Base-by-base conservation (phyloP, 306 rosid genomes). In the Hylodesmum podocarpum region DNA sequence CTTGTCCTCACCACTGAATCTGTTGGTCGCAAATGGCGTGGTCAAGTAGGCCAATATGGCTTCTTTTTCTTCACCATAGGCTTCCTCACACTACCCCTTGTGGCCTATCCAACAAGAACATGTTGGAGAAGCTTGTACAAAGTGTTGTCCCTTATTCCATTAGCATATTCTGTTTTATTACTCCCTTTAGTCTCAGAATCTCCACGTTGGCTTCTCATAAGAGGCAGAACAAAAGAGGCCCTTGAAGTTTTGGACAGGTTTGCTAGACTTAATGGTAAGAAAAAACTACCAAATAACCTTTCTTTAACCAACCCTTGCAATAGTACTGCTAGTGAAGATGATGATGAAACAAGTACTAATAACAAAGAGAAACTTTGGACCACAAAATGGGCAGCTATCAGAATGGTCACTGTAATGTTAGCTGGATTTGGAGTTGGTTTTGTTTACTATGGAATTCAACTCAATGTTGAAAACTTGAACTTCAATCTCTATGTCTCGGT, bases 381-480 rank as follows among this genome's bases (percentile, higher is more conserved):
- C n/a, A 76, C 78, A 53, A 76, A 5, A 51, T 82, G 78, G 85
- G 78, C 78, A 29, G 85, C 82, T 6, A 10, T 51, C 1, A 76
- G 82, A 63, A 82, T 82, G 82, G 65, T 27, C 24, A 54, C 29
- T 64, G 76, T 72, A 14, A 82, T 82, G 83, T 15, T 46, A 24
- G 28, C 76, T 66, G 83, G 82, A 2, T 72, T 82, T 77, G 86
- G 86, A 55, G 76, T 66, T 82, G 86, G 86, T 4, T 82, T 72
- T 72, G 86, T 82, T 46, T 82, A 82, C 82, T 66, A 72, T 55
- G 86, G 86, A 44, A 43, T 82, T 66, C 80, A 82, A 78, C 80
- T 82, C 1, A 78, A 78, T n/a, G 72, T 82, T 3, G 79, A 77
- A 29, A 82, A 77, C 49, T 47, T 77, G 72, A 77, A 71, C 66